Evolutionary conservation across 2,329 filamentous ascomycete genomes (phyloP).

Genomic region (Penicillium sp.): DNA sequence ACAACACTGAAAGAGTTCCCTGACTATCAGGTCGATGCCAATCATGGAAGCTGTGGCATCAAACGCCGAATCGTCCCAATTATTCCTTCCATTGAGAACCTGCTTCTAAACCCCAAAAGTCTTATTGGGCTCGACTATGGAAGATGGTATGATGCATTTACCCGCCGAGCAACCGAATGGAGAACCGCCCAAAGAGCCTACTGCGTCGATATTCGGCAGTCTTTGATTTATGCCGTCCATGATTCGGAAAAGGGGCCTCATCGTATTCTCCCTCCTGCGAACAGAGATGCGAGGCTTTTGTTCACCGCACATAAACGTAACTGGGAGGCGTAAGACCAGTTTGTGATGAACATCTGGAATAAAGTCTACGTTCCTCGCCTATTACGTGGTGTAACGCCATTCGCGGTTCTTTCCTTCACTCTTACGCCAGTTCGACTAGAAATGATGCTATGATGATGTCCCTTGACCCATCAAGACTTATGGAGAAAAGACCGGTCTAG

Average conservation of each 20-base stretch:
- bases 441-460: background rate
- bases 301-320: conserved; percentile 38
- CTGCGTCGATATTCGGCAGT: conserved; percentile 26
- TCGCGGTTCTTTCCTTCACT: background rate
- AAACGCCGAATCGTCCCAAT: conserved; percentile 41
- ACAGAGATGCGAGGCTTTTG: conserved; percentile 32
- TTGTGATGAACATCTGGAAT: background rate
- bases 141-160: conserved; percentile 9
- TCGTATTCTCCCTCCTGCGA: conserved; percentile 11
- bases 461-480: background rate
- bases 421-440: background rate
- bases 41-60: conserved; percentile 44
- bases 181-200: background rate
- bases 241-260: background rate
- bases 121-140: conserved; percentile 29
- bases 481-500: background rate
- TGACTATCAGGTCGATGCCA: conserved; percentile 44
- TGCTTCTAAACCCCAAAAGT: conserved; percentile 32
- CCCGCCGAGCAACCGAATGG: background rate
- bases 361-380: too few relatives aligned
- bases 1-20: conserved; percentile 42
- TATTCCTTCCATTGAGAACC: conserved; percentile 40
- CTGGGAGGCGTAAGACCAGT: conserved; percentile 31
- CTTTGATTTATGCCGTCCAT: conserved; percentile 19
- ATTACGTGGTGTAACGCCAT: background rate